Conservation (phyloP, 495 filamentous ascomycete genomes). For the Astrothelium macrocarpum region DNA sequence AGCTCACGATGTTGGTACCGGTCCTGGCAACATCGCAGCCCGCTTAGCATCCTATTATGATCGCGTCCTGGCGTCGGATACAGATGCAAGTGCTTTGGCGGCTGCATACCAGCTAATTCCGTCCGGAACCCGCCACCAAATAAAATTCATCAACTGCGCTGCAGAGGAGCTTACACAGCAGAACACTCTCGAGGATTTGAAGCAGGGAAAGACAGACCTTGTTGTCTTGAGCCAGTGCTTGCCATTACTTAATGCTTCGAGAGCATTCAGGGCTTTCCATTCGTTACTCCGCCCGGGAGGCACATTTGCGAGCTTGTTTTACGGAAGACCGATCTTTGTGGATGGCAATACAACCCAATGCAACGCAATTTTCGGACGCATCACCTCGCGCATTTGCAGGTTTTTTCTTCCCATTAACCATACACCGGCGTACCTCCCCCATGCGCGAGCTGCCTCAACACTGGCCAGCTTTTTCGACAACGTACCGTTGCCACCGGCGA, state of each 20-base stretch:
- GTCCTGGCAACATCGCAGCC: conserved; percentile 9
- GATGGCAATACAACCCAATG: conserved; percentile 1
- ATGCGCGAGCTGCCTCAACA: neutral
- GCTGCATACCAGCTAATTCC: neutral
- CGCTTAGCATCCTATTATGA: neutral
- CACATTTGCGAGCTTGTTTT: conserved; percentile 14
- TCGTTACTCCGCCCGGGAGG: conserved; percentile 9
- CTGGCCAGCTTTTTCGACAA: conserved; percentile 14
- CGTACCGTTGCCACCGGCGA: neutral
- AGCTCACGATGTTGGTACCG: conserved; percentile 14
- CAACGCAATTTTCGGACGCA: conserved; percentile 2
- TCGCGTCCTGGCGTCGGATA: neutral
- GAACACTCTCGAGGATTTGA: neutral
- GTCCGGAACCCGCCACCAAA: neutral
- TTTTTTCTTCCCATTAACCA: conserved; percentile 5
- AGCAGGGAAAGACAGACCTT: conserved; percentile 1
- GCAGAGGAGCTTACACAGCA: neutral
- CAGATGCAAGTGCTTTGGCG: neutral
- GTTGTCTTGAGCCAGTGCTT: conserved; percentile 11
- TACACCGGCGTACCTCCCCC: neutral
- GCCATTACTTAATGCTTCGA: conserved; percentile 8
- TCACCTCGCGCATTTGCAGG: conserved; percentile 6
- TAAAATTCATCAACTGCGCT: neutral
- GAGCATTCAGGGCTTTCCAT: conserved; percentile 7
- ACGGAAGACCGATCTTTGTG: conserved; percentile 11